Conservation (phyloP, 192 early-diverging fungal species). For the Coemansia sp. region DNA sequence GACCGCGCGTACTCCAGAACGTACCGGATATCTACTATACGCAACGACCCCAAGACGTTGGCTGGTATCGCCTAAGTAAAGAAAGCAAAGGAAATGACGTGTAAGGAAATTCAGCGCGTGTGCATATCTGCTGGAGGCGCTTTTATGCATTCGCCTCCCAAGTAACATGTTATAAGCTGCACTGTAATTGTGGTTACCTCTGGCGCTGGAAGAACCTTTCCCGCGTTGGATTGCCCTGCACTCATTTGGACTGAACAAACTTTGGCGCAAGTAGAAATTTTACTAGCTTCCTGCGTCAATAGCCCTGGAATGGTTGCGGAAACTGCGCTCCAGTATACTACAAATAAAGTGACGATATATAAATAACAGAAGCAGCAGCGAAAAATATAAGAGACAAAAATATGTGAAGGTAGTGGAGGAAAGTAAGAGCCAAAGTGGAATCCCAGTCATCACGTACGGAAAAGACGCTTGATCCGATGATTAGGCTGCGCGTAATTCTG, state of each 20-base stretch:
- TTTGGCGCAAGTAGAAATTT: neutral
- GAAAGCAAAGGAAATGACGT: neutral
- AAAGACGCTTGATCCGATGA: neutral
- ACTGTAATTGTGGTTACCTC: neutral
- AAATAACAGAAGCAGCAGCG: neutral
- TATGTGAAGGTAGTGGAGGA: neutral
- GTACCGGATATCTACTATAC: slow-evolving; percentile 22
- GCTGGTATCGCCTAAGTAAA: neutral
- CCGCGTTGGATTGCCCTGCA: neutral
- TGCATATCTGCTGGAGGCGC: neutral
- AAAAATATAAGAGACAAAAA: neutral
- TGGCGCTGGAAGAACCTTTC: neutral
- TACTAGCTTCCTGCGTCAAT: neutral
- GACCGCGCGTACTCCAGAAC: slow-evolving; percentile 12
- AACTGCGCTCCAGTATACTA: neutral
- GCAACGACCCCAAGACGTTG: slow-evolving; percentile 10
- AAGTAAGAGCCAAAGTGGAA: neutral
- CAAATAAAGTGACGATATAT: neutral
- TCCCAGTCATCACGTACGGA: neutral
- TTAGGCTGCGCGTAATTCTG: neutral
- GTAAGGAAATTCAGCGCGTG: neutral
- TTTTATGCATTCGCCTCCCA: neutral
- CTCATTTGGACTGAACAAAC: neutral
- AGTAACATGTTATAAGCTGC: neutral
- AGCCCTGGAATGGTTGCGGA: neutral